A percentile compares a stretch with the other conserved stretches of the same genome.
Conservation (phyloP, 768 basidiomycete species). For the Suillus ampliporus region DNA sequence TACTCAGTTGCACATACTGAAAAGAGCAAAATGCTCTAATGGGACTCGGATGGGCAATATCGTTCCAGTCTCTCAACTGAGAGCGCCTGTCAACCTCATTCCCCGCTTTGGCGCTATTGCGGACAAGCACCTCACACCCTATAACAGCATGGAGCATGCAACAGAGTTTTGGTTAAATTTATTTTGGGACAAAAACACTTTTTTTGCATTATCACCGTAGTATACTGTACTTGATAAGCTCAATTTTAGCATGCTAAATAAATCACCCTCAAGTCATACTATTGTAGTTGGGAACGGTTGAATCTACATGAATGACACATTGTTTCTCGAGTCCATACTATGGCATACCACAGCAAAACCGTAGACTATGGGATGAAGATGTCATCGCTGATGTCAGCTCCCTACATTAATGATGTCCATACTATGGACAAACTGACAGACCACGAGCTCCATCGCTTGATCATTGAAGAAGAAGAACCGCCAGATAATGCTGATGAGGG, state of each 20-base stretch:
- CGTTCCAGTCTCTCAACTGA: conserved; percentile 29
- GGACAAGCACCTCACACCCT: conserved; percentile 24
- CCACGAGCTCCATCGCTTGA: background rate
- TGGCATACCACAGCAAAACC: too few relatives aligned
- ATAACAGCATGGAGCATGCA: conserved; percentile 27
- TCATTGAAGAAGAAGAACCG: background rate
- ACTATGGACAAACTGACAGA: background rate
- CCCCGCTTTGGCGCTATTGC: conserved; percentile 34
- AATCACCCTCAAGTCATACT: too few relatives aligned
- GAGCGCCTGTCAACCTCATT: conserved; percentile 31
- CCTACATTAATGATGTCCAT: background rate
- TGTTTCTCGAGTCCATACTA: too few relatives aligned
- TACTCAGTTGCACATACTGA: conserved; percentile 30
- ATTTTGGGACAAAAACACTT: conserved; percentile 39
- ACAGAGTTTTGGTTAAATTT: conserved; percentile 38
- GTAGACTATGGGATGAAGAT: background rate
- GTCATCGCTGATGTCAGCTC: background rate
- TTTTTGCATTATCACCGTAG: background rate
- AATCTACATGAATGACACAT: too few relatives aligned
- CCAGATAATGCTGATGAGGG: background rate
- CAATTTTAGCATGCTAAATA: background rate
- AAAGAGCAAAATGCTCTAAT: conserved; percentile 21
- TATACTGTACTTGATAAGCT: background rate
- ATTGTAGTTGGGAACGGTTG: too few relatives aligned
- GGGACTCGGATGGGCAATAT: conserved; percentile 31